Conservation (phyloP, 805 yeast genomes). For the Scheffersomyces ergatensis region DNA sequence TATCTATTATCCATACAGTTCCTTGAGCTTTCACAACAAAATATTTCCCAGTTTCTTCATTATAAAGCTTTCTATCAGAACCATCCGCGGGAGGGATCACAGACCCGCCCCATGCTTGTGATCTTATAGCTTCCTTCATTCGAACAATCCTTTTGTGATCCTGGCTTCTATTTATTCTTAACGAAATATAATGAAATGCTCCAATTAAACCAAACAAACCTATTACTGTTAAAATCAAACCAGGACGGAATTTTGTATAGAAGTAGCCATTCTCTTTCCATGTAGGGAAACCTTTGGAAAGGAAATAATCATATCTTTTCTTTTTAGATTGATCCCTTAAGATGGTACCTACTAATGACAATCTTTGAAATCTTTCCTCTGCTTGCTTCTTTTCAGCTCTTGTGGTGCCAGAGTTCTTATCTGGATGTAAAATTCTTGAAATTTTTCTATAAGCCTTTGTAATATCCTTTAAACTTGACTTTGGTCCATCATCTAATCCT, state of each 20-base stretch:
- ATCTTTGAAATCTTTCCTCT: constrained; percentile 70
- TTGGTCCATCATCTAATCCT: constrained; percentile 44
- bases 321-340: constrained; percentile 54
- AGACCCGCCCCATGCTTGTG: constrained; percentile 56
- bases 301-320: constrained; percentile 80
- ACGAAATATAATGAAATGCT: constrained; percentile 55
- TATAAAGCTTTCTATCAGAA: constrained; percentile 40
- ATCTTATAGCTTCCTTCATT: constrained; percentile 50
- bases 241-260: constrained; percentile 69
- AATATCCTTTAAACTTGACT: constrained; percentile 52
- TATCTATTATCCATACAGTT: constrained; percentile 49
- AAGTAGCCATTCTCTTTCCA: constrained; percentile 70
- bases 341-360: constrained; percentile 74
- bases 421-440: constrained; percentile 82
- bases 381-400: constrained; percentile 44
- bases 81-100: constrained; percentile 50
- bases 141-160: constrained; percentile 55
- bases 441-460: constrained; percentile 66
- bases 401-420: constrained; percentile 46
- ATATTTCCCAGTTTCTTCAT: constrained; percentile 45
- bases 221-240: constrained; percentile 47
- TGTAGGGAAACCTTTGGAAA: constrained; percentile 80
- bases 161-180: constrained; percentile 53
- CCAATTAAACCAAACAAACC: constrained; percentile 53
- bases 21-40: constrained; percentile 60